Evolutionary conservation across 345 rosid genomes (phyloP).

Genomic region (Heritiera fomes): DNA sequence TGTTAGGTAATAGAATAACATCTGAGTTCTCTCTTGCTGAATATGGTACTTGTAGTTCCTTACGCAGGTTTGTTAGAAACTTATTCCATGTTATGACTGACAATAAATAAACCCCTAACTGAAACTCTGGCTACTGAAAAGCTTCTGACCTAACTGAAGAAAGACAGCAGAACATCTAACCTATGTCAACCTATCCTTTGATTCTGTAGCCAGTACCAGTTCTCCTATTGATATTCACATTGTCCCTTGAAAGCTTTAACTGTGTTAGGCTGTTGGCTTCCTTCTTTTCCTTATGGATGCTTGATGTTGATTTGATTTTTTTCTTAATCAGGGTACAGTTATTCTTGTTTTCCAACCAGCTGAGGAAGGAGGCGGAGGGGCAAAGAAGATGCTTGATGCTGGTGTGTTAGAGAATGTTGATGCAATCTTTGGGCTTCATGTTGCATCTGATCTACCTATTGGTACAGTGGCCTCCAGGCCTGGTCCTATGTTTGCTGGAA

Average conservation of each 20-base stretch:
- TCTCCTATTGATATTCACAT: background rate
- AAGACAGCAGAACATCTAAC: background rate
- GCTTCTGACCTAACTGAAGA: conserved; percentile 3
- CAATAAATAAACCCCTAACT: background rate
- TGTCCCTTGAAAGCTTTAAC: background rate
- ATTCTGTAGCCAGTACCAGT: background rate
- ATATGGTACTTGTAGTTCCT: background rate
- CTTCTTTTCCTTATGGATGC: background rate
- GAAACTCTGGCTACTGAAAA: background rate
- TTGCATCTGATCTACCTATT: conserved; percentile 32
- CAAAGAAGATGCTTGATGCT: conserved; percentile 61
- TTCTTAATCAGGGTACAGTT: conserved; percentile 67
- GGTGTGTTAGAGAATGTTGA: conserved; percentile 70
- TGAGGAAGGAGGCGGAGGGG: conserved; percentile 92
- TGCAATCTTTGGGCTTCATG: conserved; percentile 79
- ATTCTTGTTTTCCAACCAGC: conserved; percentile 90
- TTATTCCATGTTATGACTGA: background rate
- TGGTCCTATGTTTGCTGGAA: conserved; percentile 73
- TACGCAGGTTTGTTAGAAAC: background rate
- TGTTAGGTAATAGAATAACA: background rate
- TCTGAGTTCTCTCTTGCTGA: background rate
- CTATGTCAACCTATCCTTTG: no score
- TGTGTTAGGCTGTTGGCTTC: background rate
- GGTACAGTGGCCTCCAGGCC: conserved; percentile 60
- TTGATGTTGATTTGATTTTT: conserved; percentile 5